Evolutionary conservation across 495 filamentous ascomycete genomes (phyloP), one percentile per base, ranked within the genome.

Genomic region (Glonium stellatum): DNA sequence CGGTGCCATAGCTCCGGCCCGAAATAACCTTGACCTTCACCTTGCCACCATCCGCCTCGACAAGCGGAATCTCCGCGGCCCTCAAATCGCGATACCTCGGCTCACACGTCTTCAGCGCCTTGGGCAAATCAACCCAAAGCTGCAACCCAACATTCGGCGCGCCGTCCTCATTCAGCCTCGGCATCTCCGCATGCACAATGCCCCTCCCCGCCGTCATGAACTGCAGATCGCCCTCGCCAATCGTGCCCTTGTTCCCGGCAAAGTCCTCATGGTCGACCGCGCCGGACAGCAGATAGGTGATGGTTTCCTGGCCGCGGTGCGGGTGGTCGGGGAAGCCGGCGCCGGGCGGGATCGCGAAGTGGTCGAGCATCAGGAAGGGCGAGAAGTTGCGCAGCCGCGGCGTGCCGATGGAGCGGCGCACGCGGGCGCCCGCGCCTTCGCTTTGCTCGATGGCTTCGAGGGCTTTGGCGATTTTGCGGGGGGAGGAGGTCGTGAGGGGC

Each of bases 141-240:
- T 97, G 92, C 75, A 98, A 79, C 6, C 92, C 92, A 59, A 95
- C 83, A 67, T 89, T 96, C 48, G 86, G 78, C 48, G 76, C 80
- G 5, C 89, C 92, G 69, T 95, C 88, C 1, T 72, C 60, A 63
- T 89, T 89, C 70, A 89, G 86, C 47, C 84, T 79, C 19, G 92
- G 92, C 92, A 97, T 97, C 76, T 97, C 92, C 10, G 93, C 90
- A 69, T 97, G 92, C 80, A 97, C 87, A 69, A 97, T 96, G 5
- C 92, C 92, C 4, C 82, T 76, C 0, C 92, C 92, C 4, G 92
- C 92, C 0, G 92, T 97, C 92, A 97, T 97, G 82, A 97, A 97
- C 70, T 97, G 92, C 44, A 97, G 72, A 59, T 95, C 93, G 2
- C 92, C 92, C 0, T 86, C 72, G 53, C 87, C 80, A 62, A 98